Evolutionary conservation across 768 basidiomycete genomes (phyloP).

Genomic region (Lactarius evosmus): DNA sequence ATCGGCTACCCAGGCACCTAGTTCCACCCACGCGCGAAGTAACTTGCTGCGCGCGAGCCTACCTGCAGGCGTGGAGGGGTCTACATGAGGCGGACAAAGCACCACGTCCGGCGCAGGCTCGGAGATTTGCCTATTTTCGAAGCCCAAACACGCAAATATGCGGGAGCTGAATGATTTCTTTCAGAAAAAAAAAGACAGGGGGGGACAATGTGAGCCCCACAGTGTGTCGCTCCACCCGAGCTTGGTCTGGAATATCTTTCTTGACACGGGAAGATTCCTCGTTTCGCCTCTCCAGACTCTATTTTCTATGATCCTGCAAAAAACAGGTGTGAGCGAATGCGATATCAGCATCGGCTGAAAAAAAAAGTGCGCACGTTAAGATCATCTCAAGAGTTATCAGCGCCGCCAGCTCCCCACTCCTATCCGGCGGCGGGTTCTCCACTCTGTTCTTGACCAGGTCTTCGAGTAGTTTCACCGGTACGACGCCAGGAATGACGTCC

Average conservation of each 20-base stretch:
- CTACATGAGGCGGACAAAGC: constrained; percentile 55
- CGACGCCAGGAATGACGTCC: constrained; percentile 66
- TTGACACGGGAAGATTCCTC: constrained; percentile 51
- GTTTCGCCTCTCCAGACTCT: constrained; percentile 68
- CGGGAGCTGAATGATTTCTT: constrained; percentile 33
- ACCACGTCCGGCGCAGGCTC: constrained; percentile 39
- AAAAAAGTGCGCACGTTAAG: constrained; percentile 48
- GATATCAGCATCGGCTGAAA: neutral
- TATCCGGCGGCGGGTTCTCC: constrained; percentile 54
- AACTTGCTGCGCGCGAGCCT: constrained; percentile 56
- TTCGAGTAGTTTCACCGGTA: constrained; percentile 59
- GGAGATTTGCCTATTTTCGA: constrained; percentile 31
- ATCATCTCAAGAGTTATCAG: constrained; percentile 62
- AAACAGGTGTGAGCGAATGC: constrained; percentile 12
- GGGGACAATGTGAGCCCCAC: constrained; percentile 41
- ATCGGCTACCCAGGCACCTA: constrained; percentile 61
- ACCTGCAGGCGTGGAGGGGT: constrained; percentile 45
- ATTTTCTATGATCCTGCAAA: constrained; percentile 66
- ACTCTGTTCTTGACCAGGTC: constrained; percentile 61
- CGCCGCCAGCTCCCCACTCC: constrained; percentile 53
- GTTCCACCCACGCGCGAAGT: constrained; percentile 78
- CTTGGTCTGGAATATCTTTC: constrained; percentile 56
- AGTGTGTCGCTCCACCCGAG: constrained; percentile 61
- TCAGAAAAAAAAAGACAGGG: neutral
- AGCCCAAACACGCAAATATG: constrained; percentile 45